phyloP scores from a whole-genome alignment of 176 grass and related monocot species.

The Zizania latifolia region DNA sequence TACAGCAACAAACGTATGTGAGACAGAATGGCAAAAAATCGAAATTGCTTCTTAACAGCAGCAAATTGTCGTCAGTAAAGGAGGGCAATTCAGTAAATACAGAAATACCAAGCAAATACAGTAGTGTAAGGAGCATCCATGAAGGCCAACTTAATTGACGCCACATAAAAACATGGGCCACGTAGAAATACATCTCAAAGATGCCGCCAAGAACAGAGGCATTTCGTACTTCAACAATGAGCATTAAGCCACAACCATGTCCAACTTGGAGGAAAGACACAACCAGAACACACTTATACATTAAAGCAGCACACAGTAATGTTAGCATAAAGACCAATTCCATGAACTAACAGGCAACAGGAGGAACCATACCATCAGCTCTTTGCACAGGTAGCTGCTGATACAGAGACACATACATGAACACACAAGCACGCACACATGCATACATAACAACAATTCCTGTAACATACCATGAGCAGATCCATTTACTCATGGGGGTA shows the following conservation, averaged over 20 bases:
- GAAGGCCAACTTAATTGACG: no score
- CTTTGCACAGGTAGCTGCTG: conserved; percentile 7
- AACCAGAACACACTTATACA: conserved; percentile 5
- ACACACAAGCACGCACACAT: not conserved
- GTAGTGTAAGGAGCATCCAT: no score
- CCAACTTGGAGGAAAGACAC: not conserved
- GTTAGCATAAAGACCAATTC: not conserved
- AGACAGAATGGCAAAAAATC: no score
- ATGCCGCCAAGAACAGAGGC: not conserved
- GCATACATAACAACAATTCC: conserved; percentile 9
- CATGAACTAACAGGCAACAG: not conserved
- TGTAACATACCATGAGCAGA: conserved; percentile 2
- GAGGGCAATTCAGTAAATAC: no score
- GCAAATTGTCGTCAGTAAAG: no score
- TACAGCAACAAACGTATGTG: no score
- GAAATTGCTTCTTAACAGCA: no score
- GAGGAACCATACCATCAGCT: not conserved
- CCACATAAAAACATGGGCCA: no score
- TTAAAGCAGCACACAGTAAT: not conserved
- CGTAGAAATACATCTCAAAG: no score
- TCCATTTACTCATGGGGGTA: not conserved
- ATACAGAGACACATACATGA: not conserved
- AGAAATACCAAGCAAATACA: no score
- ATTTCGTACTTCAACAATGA: not conserved
- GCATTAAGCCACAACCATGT: not conserved